Evolutionary conservation across 2,329 filamentous ascomycete genomes (phyloP).

Genomic region (Ceratocystis alfenasii): DNA sequence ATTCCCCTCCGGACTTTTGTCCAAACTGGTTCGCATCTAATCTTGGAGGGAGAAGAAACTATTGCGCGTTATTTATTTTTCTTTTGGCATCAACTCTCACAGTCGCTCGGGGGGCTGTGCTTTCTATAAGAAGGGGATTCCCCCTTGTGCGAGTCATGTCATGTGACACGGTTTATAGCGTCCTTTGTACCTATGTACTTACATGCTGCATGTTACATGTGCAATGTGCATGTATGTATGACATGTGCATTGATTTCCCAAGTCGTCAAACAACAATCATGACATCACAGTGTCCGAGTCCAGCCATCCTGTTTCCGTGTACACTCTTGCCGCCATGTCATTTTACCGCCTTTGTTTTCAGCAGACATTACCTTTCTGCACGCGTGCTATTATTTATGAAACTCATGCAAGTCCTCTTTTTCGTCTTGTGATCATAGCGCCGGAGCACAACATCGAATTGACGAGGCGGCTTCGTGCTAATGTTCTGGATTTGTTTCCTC

Average conservation of each 20-base stretch:
- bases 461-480: not conserved
- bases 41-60: not conserved
- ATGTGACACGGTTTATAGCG: not conserved
- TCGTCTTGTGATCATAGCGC: no score
- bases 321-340: not conserved
- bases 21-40: not conserved
- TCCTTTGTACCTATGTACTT: constrained; percentile 1
- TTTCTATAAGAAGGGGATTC: not conserved
- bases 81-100: not conserved
- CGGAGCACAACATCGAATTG: not conserved
- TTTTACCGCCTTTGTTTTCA: not conserved
- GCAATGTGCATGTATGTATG: not conserved
- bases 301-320: not conserved
- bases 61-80: not conserved
- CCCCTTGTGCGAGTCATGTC: not conserved
- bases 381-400: not conserved
- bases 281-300: constrained; percentile 1
- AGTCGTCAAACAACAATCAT: not conserved
- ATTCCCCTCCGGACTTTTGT: constrained; percentile 5
- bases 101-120: not conserved
- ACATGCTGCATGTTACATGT: not conserved
- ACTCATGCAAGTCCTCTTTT: not conserved
- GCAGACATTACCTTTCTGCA: not conserved
- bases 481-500: not conserved
- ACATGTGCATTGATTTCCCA: constrained; percentile 10